Percentiles rank a stretch among this genome's conserved stretches.
Evolutionary conservation across 1,284 basidiomycete genomes (phyloP).

Genomic region (Stereum hirsutum): DNA sequence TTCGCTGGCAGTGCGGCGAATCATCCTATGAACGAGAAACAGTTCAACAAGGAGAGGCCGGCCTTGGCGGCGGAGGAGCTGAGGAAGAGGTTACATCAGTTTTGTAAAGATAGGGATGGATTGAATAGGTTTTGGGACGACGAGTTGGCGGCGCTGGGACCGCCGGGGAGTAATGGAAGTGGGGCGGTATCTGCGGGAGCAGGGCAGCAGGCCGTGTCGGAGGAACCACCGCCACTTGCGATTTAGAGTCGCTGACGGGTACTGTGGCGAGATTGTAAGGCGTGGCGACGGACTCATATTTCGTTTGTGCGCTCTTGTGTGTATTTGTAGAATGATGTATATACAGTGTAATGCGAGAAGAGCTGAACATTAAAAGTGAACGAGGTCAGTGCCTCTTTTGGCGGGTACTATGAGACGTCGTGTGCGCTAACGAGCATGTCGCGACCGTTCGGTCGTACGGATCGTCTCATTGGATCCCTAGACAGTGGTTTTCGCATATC

Average conservation of each 20-base stretch:
- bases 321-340: no score
- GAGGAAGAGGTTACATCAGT: constrained; percentile 47
- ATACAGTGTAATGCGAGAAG: no score
- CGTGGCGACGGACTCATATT: background rate
- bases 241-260: constrained; percentile 14
- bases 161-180: no score
- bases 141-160: constrained; percentile 43
- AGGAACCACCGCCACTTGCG: constrained; percentile 54
- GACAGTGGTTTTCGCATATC: constrained; percentile 86
- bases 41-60: no score
- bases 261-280: background rate
- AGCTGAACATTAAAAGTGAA: no score
- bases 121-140: constrained; percentile 67
- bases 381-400: background rate
- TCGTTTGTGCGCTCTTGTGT: no score
- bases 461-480: constrained; percentile 51
- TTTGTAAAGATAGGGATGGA: constrained; percentile 52
- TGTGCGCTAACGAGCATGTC: constrained; percentile 66
- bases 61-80: constrained; percentile 50
- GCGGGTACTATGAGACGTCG: constrained; percentile 45
- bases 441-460: constrained; percentile 61
- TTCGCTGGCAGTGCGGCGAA: constrained; percentile 23
- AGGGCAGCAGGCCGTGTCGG: no score
- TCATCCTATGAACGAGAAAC: constrained; percentile 36
- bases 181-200: no score